Evolutionary conservation across 2,329 filamentous ascomycete genomes (phyloP).

Genomic region (Arthroderma sp.): DNA sequence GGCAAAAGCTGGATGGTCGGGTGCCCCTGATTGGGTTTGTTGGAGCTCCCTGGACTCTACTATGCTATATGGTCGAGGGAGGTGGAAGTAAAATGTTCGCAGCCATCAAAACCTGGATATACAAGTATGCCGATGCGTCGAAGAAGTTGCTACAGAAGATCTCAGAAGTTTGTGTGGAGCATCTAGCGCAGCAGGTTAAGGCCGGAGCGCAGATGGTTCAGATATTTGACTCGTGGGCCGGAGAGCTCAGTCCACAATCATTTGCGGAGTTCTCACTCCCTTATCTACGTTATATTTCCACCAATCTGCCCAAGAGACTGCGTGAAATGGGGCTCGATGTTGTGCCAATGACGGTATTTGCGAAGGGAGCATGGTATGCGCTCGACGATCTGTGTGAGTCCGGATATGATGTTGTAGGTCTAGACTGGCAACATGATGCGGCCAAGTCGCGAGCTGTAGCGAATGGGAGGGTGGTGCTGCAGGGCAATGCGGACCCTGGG

Average conservation of each 20-base stretch:
- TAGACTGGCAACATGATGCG: conserved; percentile 91
- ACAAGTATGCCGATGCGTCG: conserved; percentile 68
- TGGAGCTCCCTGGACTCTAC: conserved; percentile 87
- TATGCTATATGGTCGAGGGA: conserved; percentile 99
- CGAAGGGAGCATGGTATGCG: conserved; percentile 94
- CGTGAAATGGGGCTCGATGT: conserved; percentile 60
- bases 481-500: conserved; percentile 93
- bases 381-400: conserved; percentile 75
- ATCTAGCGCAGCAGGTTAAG: conserved; percentile 80
- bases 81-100: conserved; percentile 92
- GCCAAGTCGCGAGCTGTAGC: conserved; percentile 71
- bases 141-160: conserved; percentile 82
- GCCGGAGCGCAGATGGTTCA: conserved; percentile 92
- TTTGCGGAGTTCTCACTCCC: conserved; percentile 81
- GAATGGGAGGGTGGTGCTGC: conserved; percentile 65
- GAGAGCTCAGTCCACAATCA: conserved; percentile 71
- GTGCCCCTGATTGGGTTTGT: conserved; percentile 95
- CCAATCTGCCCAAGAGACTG: conserved; percentile 63
- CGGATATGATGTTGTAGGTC: conserved; percentile 83
- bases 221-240: conserved; percentile 97
- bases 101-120: conserved; percentile 93
- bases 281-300: conserved; percentile 71
- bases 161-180: conserved; percentile 85
- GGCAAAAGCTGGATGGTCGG: conserved; percentile 72
- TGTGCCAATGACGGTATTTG: conserved; percentile 96